Evolutionary conservation across 2,329 filamentous ascomycete genomes (phyloP), one percentile per base, ranked within the genome.

Genomic region (Hypoxylon sp.): DNA sequence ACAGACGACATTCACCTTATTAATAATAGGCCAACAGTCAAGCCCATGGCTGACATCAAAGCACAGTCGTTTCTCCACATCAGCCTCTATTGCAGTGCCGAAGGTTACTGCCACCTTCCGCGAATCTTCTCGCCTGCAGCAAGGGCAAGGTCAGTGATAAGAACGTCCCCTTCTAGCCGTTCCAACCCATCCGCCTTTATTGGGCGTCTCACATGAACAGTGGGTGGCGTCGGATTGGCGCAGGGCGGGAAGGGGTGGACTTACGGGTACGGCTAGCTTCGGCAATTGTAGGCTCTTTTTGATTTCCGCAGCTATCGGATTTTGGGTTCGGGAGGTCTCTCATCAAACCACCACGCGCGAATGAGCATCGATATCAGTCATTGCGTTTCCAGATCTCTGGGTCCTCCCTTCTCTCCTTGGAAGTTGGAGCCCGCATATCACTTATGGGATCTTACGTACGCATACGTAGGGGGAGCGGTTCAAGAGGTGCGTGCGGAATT

Each of bases 231-330:
- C 63, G 60, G 63, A 37, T 50, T 40, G 50, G 35, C 37, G 29
- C 36, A 46, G 26, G 9, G 21, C 31, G 48, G 30, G 37, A 49
- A 30, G 46, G 27, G 29, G 31, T 20, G 27, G 36, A 26, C 47
- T 15, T 34, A n/a, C 13, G 36, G 48, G 40, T n/a, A 38, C 62
- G 64, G 64, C 59, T 66, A 66, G 53, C 60, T 59, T 64, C 64
- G 64, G 64, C 60, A 51, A 37, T 25, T 25, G 5, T 25, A 5
- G 21, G 21, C 21, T 25, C 9, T 5, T 5, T 25, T 25, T 25
- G 21, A 9, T 9, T 44, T 32, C 36, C 43, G 27, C 26, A 38
- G 35, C 44, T 16, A 35, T 55, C 50, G 49, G 40, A 19, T 44
- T 35, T 40, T 48, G 34, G 29, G n/a, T 44, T 44, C 17, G 41